A percentile compares a stretch with the other conserved stretches of the same genome.
These are phyloP conservation scores for Diplocarpon rosae DNA, from an alignment of 2,329 filamentous ascomycete genomes.

Conservation along the genomic window DNA sequence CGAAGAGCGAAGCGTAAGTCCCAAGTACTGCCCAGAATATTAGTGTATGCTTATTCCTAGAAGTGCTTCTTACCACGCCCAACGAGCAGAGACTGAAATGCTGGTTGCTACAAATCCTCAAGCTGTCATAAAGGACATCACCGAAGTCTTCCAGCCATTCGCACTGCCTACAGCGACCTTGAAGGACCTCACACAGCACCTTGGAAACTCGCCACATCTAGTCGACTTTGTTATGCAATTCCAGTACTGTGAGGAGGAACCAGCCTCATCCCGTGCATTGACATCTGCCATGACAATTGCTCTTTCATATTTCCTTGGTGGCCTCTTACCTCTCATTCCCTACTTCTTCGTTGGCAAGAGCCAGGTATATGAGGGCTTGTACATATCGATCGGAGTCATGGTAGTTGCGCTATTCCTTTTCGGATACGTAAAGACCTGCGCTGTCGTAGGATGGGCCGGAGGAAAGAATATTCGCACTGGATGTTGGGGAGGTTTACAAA, in stretches of 20 bases:
- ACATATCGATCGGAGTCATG: constrained; percentile 49
- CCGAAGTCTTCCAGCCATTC: constrained; percentile 28
- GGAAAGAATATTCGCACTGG: constrained; percentile 19
- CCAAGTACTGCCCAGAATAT: background rate
- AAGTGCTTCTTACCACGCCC: constrained; percentile 26
- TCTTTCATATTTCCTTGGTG: constrained; percentile 44
- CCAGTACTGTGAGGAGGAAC: constrained; percentile 25
- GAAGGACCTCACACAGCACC: constrained; percentile 27
- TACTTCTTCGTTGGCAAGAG: constrained; percentile 38
- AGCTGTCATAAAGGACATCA: constrained; percentile 22
- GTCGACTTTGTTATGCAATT: constrained; percentile 32
- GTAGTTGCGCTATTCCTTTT: constrained; percentile 49
- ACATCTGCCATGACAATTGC: constrained; percentile 44
- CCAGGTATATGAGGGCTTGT: constrained; percentile 37
- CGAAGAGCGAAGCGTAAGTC: constrained; percentile 33
- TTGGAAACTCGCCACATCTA: constrained; percentile 25
- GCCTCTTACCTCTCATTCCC: constrained; percentile 43
- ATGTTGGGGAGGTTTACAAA: constrained; percentile 29
- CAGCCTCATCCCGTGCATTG: constrained; percentile 25
- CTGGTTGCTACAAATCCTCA: constrained; percentile 20
- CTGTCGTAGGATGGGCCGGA: constrained; percentile 32
- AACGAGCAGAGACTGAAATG: constrained; percentile 20
- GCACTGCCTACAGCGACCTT: constrained; percentile 24
- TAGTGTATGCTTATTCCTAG: constrained; percentile 11
- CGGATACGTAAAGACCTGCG: constrained; percentile 52